Percentiles rank a stretch among this genome's conserved stretches.
phyloP scores from a whole-genome alignment of 2,329 filamentous ascomycete species.

The Exophiala alcalophila region DNA sequence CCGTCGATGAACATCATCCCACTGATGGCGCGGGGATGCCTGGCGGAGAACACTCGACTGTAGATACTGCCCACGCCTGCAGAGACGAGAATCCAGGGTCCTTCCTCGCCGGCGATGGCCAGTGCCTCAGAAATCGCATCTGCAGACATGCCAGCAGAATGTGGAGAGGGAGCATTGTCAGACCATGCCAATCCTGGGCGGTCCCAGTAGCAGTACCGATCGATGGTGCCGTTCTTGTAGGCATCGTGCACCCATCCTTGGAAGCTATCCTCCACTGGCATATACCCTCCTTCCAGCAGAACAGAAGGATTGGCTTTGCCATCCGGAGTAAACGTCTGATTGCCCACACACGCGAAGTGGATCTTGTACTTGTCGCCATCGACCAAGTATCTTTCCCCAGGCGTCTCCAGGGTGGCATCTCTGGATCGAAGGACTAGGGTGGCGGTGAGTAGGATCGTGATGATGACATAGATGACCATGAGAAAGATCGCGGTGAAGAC shows the following conservation, averaged over 20 bases:
- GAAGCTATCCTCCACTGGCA: constrained; percentile 73
- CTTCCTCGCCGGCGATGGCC: constrained; percentile 72
- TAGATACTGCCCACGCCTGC: constrained; percentile 86
- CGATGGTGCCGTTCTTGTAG: constrained; percentile 75
- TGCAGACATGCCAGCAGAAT: constrained; percentile 88
- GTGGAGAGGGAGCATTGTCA: constrained; percentile 89
- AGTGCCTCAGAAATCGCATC: constrained; percentile 86
- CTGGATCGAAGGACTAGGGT: constrained; percentile 76
- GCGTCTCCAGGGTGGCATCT: constrained; percentile 69
- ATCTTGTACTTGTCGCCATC: constrained; percentile 82
- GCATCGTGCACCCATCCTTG: constrained; percentile 76
- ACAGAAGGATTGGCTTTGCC: constrained; percentile 70
- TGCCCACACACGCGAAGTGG: constrained; percentile 82
- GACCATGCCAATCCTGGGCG: constrained; percentile 84
- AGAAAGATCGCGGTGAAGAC: constrained; percentile 73
- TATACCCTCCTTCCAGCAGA: constrained; percentile 78
- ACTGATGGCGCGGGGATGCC: constrained; percentile 69
- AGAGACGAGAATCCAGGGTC: constrained; percentile 84
- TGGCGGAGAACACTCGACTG: constrained; percentile 83
- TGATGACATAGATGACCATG: constrained; percentile 63
- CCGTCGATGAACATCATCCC: constrained; percentile 85
- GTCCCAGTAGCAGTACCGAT: constrained; percentile 91
- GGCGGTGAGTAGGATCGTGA: constrained; percentile 71
- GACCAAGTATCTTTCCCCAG: constrained; percentile 74
- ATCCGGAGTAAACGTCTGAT: constrained; percentile 54